These are phyloP conservation scores for Saturnispora bothae DNA, from an alignment of 805 yeast species.

Conservation along the genomic window DNA sequence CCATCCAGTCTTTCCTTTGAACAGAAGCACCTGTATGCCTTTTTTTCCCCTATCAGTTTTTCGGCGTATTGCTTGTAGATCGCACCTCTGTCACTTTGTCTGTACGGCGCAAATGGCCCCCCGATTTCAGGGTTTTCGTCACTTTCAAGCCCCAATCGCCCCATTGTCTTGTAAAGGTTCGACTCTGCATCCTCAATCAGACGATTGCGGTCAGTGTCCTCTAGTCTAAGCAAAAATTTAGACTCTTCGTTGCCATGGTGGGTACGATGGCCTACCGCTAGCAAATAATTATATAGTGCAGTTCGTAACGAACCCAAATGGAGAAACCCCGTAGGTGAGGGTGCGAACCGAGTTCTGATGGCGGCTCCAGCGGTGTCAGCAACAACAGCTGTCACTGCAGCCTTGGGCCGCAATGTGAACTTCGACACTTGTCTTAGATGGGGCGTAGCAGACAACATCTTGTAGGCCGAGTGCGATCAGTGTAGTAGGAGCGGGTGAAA, in stretches of 20 bases:
- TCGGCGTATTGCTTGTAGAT: conserved; percentile 57
- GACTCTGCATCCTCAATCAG: conserved; percentile 74
- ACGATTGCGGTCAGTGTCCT: conserved; percentile 85
- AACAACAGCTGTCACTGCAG: too few relatives aligned
- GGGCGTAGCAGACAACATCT: not conserved
- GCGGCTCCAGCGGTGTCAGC: not conserved
- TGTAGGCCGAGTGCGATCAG: too few relatives aligned
- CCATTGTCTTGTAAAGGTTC: conserved; percentile 61
- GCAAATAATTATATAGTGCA: conserved; percentile 77
- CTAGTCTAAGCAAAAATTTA: conserved; percentile 68
- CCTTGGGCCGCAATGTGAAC: conserved; percentile 1
- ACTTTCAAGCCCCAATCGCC: conserved; percentile 63
- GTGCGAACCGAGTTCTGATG: conserved; percentile 89
- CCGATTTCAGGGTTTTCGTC: conserved; percentile 78
- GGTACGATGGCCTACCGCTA: conserved; percentile 35
- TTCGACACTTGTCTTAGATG: not conserved
- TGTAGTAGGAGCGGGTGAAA: too few relatives aligned
- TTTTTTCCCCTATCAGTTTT: conserved; percentile 46
- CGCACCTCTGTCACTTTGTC: conserved; percentile 69
- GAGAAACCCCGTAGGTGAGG: conserved; percentile 94
- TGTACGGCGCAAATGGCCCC: conserved; percentile 79
- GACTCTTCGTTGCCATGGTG: conserved; percentile 57
- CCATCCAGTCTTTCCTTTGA: conserved; percentile 62
- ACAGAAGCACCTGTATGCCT: conserved; percentile 84
- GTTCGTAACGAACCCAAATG: conserved; percentile 92